These are phyloP conservation scores for Gelatoporia subvermispora DNA, from an alignment of 768 basidiomycete genomes.

Conservation along the genomic window DNA sequence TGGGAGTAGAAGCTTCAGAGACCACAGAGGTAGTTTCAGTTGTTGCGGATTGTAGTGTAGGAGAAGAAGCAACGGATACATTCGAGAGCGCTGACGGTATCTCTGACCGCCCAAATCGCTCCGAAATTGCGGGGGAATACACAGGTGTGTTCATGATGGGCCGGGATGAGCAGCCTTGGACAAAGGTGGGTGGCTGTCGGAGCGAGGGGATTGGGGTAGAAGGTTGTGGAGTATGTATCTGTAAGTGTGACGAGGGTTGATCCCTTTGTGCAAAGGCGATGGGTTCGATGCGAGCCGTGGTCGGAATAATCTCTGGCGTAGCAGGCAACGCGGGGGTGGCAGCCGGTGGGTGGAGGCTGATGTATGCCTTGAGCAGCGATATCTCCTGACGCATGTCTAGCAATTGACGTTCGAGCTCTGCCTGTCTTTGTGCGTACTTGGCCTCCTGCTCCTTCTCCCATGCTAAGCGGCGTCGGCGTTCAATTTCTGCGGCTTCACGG, in stretches of 20 bases:
- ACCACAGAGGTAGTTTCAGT: slow-evolving; percentile 17
- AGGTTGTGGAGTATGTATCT: not conserved
- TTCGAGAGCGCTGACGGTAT: not conserved
- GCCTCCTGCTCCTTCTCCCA: slow-evolving; percentile 75
- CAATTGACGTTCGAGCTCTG: slow-evolving; percentile 55
- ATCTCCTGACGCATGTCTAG: slow-evolving; percentile 52
- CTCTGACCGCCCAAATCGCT: not conserved
- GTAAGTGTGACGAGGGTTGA: slow-evolving; percentile 1
- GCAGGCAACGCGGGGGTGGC: not conserved
- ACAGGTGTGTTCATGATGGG: slow-evolving; percentile 10
- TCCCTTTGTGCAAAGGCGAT: slow-evolving; percentile 1
- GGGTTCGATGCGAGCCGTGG: slow-evolving; percentile 8
- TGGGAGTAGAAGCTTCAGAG: no score
- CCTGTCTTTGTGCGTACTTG: slow-evolving; percentile 47
- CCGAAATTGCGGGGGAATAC: not conserved
- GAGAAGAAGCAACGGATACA: not conserved
- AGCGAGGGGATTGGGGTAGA: not conserved
- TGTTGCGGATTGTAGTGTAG: slow-evolving; percentile 6
- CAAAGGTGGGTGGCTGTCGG: slow-evolving; percentile 21
- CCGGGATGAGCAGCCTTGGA: slow-evolving; percentile 32
- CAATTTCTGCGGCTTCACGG: slow-evolving; percentile 55
- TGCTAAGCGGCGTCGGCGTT: slow-evolving; percentile 49
- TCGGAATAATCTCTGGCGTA: not conserved
- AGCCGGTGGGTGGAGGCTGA: slow-evolving; percentile 19
- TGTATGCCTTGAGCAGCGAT: slow-evolving; percentile 36